phyloP scores from a whole-genome alignment of 805 yeast species.

The Candida glaebosa region DNA sequence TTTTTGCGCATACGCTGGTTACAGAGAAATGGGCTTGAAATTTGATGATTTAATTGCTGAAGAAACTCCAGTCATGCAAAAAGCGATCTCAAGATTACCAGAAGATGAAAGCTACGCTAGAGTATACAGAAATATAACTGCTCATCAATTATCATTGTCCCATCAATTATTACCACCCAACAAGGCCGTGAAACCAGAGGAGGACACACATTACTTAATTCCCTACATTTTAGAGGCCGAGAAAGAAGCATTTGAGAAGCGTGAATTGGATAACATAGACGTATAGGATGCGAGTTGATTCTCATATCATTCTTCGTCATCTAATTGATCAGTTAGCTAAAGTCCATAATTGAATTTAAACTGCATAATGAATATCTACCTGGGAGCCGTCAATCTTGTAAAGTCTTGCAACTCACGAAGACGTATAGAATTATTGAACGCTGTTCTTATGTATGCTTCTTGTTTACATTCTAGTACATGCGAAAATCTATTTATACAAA shows the following conservation, averaged over 20 bases:
- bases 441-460: too few relatives aligned
- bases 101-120: slow-evolving; percentile 82
- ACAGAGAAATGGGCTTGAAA: slow-evolving; percentile 90
- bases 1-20: slow-evolving; percentile 76
- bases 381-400: not conserved
- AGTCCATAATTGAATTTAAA: slow-evolving; percentile 1
- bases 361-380: too few relatives aligned
- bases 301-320: not conserved
- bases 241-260: slow-evolving; percentile 84
- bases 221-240: slow-evolving; percentile 94
- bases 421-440: too few relatives aligned
- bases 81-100: slow-evolving; percentile 85
- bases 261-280: slow-evolving; percentile 77
- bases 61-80: slow-evolving; percentile 83
- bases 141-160: slow-evolving; percentile 81
- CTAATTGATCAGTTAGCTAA: not conserved
- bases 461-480: too few relatives aligned
- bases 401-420: too few relatives aligned
- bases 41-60: slow-evolving; percentile 85
- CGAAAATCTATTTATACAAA: not conserved
- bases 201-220: slow-evolving; percentile 76
- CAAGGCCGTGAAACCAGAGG: slow-evolving; percentile 74
- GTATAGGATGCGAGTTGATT: slow-evolving; percentile 15
- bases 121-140: slow-evolving; percentile 86
- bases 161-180: slow-evolving; percentile 81